These are phyloP conservation scores for Jacaranda copaia DNA, from an alignment of 257 asterid species.

Conservation along the genomic window DNA sequence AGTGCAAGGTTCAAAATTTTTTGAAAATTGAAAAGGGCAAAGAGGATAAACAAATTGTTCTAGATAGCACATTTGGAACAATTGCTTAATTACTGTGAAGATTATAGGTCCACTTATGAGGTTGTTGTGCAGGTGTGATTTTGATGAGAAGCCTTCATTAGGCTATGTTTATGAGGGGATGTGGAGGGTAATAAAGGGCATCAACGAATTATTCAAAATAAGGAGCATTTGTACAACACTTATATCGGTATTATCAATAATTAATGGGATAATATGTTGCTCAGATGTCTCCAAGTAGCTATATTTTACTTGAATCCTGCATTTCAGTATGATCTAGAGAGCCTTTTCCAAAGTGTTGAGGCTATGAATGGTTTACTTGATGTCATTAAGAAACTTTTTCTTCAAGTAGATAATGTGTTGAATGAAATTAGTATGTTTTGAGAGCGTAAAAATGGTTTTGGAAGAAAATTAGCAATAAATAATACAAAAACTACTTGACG, in stretches of 20 bases:
- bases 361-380: neutral
- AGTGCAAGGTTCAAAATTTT: neutral
- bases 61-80: conserved; percentile 9
- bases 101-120: neutral
- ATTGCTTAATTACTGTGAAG: conserved; percentile 3
- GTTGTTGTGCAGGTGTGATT: conserved; percentile 3
- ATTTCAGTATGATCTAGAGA: neutral
- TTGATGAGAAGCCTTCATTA: conserved; percentile 10
- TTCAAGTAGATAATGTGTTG: no score
- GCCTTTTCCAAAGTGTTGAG: neutral
- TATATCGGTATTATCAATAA: neutral
- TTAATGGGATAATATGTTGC: conserved; percentile 19
- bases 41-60: neutral
- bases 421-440: no score
- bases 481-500: no score
- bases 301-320: neutral
- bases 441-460: no score
- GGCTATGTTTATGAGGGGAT: conserved; percentile 22
- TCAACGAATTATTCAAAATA: neutral
- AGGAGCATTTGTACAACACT: neutral
- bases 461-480: no score
- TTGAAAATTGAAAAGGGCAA: neutral
- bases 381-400: neutral
- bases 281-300: conserved; percentile 12
- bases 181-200: neutral